Evolutionary conservation across 2,329 filamentous ascomycete species (phyloP).

Genomic region (Colletotrichum horii): DNA sequence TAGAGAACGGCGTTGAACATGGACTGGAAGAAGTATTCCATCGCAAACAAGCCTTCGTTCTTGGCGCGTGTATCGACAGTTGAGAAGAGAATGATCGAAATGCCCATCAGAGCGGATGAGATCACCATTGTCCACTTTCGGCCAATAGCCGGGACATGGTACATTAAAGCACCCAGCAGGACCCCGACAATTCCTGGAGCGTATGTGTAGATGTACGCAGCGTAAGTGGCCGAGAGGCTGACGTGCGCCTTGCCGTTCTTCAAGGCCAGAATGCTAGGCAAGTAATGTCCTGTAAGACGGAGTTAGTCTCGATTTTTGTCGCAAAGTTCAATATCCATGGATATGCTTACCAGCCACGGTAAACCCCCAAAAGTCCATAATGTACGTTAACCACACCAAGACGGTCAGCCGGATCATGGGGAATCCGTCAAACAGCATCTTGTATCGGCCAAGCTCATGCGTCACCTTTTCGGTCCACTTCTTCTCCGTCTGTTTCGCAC

Average conservation of each 20-base stretch:
- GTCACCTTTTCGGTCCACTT: slow-evolving; percentile 7
- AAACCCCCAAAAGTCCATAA: slow-evolving; percentile 43
- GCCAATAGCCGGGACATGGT: slow-evolving; percentile 42
- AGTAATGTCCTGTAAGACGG: slow-evolving; percentile 36
- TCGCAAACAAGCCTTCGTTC: slow-evolving; percentile 30
- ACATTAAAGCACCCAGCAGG: slow-evolving; percentile 50
- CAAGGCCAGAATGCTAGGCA: slow-evolving; percentile 54
- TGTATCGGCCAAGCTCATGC: slow-evolving; percentile 27
- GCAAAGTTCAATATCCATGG: no score
- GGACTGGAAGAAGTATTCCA: slow-evolving; percentile 35
- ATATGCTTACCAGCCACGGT: slow-evolving; percentile 39
- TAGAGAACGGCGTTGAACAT: slow-evolving; percentile 25
- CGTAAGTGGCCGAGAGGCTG: slow-evolving; percentile 52
- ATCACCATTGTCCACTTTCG: slow-evolving; percentile 31
- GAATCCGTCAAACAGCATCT: slow-evolving; percentile 35
- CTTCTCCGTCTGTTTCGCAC: slow-evolving; percentile 18
- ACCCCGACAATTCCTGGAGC: slow-evolving; percentile 57
- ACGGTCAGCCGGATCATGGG: slow-evolving; percentile 40
- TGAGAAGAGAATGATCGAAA: slow-evolving; percentile 29
- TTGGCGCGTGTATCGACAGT: slow-evolving; percentile 28
- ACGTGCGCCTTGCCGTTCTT: slow-evolving; percentile 52
- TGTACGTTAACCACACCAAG: slow-evolving; percentile 41
- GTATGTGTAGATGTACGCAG: slow-evolving; percentile 60
- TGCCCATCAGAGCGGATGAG: slow-evolving; percentile 28
- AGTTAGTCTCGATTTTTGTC: background rate